Evolutionary conservation across 78 protist genomes (phyloP).

Genomic region (Dictyostelium brefeldianum): DNA sequence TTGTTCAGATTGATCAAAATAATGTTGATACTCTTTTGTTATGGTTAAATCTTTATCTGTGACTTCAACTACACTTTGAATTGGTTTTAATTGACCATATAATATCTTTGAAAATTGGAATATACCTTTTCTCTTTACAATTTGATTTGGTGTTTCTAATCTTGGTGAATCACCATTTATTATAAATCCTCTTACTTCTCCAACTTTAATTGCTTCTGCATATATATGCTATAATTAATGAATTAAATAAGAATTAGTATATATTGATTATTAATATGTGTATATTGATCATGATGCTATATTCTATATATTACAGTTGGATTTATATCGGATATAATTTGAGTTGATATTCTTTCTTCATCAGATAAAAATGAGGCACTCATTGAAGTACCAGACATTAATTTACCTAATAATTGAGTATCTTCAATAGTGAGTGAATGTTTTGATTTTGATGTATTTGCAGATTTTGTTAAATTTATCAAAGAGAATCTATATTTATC

Average conservation of each 20-base stretch:
- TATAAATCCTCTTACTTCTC: slow-evolving; percentile 73
- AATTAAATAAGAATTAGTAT: background rate
- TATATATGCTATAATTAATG: slow-evolving; percentile 29
- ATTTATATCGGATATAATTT: slow-evolving; percentile 46
- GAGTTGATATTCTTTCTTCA: slow-evolving; percentile 65
- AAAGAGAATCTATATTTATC: slow-evolving; percentile 54
- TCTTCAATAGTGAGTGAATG: slow-evolving; percentile 9
- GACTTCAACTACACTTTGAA: slow-evolving; percentile 16
- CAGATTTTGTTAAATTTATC: slow-evolving; percentile 54
- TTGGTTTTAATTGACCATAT: slow-evolving; percentile 56
- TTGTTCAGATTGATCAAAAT: slow-evolving; percentile 65
- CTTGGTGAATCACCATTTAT: slow-evolving; percentile 8
- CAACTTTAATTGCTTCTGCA: slow-evolving; percentile 73
- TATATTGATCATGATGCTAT: too few species aligned
- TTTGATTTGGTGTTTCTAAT: slow-evolving; percentile 6
- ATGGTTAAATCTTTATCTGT: slow-evolving; percentile 24
- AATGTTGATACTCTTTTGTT: slow-evolving; percentile 24
- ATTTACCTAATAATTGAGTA: slow-evolving; percentile 13
- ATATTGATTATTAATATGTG: background rate
- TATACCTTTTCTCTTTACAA: slow-evolving; percentile 15
- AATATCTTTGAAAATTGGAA: slow-evolving; percentile 45
- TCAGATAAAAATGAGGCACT: slow-evolving; percentile 70
- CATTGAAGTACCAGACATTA: slow-evolving; percentile 74
- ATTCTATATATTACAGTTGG: slow-evolving; percentile 32
- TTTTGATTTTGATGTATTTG: slow-evolving; percentile 43